Evolutionary conservation across 1,284 basidiomycete species (phyloP), one percentile per base, ranked within the genome.

Genomic region (Sporisorium reilianum): DNA sequence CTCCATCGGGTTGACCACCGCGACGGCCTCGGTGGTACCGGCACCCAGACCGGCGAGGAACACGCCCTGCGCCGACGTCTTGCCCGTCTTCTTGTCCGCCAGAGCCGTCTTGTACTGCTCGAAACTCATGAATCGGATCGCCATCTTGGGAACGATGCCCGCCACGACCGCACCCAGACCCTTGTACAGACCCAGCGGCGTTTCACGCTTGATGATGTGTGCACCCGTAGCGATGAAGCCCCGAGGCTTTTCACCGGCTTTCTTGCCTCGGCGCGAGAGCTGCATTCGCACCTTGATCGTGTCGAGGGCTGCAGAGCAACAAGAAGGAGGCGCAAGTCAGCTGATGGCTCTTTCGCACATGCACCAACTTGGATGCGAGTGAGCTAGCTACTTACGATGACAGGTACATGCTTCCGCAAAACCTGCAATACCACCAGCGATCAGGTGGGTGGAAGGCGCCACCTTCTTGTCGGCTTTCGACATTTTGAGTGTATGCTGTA

Each of bases 201-300:
- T 96, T 87, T 99, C 96, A 50, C 95, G 90, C 72, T 89, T 89
- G 32, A 95, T 90, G 75, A 99, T 99, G 85, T 92, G 90, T 20
- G 89, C 87, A 23, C 94, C 96, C 0, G 97, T 99, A 16, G 94
- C 94, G 74, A 97, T 87, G 87, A 99, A 97, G 0, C 95, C 95
- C 57, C 96, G 89, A 1, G 95, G 88, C 87, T 95, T 84, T 52
- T 80, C 76, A 18, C 81, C 82, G 6, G 63, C 42, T 12, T 51
- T 64, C 38, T 66, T 79, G 48, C 80, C 79, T 45, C 77, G 52
- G 49, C 80, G 79, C 25, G 82, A 83, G 60, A 98, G 90, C 87
- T 98, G 95, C 95, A 98, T 98, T 55, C 95, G 93, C 57, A 84
- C 95, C 88, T 97, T 97, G 89, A 97, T 97, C 30, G 95, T 97